phyloP scores from a whole-genome alignment of 768 basidiomycete species.

The Suillus americanus region DNA sequence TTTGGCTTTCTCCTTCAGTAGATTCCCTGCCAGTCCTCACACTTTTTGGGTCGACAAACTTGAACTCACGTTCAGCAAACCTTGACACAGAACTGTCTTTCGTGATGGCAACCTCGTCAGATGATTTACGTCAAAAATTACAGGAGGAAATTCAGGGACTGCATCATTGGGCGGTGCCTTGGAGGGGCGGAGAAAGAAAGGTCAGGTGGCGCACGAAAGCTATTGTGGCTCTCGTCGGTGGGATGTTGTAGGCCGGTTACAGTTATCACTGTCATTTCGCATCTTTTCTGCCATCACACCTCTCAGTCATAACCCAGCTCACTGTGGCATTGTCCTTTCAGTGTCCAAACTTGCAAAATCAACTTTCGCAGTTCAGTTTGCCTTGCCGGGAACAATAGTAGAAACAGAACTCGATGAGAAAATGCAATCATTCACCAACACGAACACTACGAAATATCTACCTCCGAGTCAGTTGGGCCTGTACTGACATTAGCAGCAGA shows the following conservation, averaged over 20 bases:
- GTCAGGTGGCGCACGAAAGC: conserved; percentile 65
- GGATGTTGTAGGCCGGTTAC: conserved; percentile 53
- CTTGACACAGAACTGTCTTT: conserved; percentile 93
- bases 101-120: conserved; percentile 69
- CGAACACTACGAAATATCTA: background rate
- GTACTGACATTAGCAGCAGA: background rate
- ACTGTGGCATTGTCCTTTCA: background rate
- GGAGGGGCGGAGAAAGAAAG: conserved; percentile 57
- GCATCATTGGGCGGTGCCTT: conserved; percentile 47
- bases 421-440: background rate
- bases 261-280: background rate
- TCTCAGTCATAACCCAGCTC: background rate
- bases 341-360: background rate
- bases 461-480: background rate
- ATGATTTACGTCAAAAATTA: conserved; percentile 46
- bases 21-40: conserved; percentile 62
- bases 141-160: conserved; percentile 55
- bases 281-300: too few species aligned
- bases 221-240: conserved; percentile 62
- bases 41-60: conserved; percentile 92
- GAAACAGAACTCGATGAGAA: background rate
- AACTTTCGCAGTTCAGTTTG: background rate
- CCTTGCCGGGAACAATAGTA: background rate
- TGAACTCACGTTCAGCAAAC: conserved; percentile 87
- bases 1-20: conserved; percentile 74